Evolutionary conservation across 768 basidiomycete species (phyloP).

Genomic region (Termitomyces sp.): DNA sequence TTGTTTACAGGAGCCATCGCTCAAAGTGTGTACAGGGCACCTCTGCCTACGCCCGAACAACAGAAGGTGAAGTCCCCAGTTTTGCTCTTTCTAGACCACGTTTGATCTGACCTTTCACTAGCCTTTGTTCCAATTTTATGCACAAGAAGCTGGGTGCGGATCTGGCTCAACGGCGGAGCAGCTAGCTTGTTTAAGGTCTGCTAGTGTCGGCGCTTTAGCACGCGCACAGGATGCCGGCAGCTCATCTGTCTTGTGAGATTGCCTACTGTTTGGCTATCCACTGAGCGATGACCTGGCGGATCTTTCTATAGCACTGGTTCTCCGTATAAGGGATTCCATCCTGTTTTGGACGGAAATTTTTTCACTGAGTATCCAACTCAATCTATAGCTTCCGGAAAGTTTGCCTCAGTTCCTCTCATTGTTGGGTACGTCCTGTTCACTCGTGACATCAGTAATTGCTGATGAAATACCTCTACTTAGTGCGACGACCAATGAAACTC

Average conservation of each 20-base stretch:
- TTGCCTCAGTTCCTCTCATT: conserved; percentile 53
- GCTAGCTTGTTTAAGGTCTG: conserved; percentile 48
- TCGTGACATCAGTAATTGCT: not conserved
- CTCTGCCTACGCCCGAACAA: conserved; percentile 50
- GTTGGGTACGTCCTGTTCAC: conserved; percentile 44
- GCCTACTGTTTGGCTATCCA: not conserved
- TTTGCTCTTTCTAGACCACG: not conserved
- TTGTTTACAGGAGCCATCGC: conserved; percentile 58
- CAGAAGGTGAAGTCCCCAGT: conserved; percentile 39
- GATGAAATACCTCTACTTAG: conserved; percentile 25
- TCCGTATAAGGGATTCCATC: conserved; percentile 47
- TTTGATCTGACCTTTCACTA: conserved; percentile 19
- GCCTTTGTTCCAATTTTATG: conserved; percentile 54
- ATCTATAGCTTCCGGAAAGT: conserved; percentile 42
- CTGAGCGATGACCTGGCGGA: not conserved
- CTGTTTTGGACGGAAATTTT: conserved; percentile 53
- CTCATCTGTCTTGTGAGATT: conserved; percentile 40
- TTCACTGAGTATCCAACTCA: conserved; percentile 51
- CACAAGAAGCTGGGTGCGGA: conserved; percentile 49
- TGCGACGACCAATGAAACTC: conserved; percentile 60
- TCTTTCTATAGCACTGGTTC: conserved; percentile 32
- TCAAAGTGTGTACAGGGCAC: conserved; percentile 58
- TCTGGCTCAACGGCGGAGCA: conserved; percentile 30
- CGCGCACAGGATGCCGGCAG: conserved; percentile 51
- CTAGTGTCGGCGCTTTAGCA: conserved; percentile 49